Evolutionary conservation across 23 red algal species (phyloP).

Genomic region (Agarophyton chilense): DNA sequence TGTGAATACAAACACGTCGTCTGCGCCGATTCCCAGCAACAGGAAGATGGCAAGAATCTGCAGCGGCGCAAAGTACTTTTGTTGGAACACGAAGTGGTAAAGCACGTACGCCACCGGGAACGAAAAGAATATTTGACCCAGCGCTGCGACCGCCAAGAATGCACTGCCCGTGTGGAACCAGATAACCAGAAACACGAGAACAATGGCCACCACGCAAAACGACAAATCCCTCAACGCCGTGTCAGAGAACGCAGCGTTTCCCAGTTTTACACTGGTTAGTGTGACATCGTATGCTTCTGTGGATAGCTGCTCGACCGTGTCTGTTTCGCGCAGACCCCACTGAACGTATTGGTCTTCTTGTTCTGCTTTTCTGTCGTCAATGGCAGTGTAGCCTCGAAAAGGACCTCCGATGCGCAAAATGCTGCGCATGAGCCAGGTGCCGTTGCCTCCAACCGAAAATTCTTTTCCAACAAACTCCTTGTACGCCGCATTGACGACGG

Average conservation of each 20-base stretch:
- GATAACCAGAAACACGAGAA: slow-evolving; percentile 66
- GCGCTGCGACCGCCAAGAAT: slow-evolving; percentile 52
- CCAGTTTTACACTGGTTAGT: not conserved
- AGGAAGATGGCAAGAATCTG: slow-evolving; percentile 80
- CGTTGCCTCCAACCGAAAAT: not conserved
- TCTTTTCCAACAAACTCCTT: slow-evolving; percentile 21
- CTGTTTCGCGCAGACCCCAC: not conserved
- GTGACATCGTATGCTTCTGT: not conserved
- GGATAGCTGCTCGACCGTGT: not conserved
- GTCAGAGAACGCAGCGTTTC: slow-evolving; percentile 10
- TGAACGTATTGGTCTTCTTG: slow-evolving; percentile 21
- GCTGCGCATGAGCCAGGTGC: slow-evolving; percentile 25
- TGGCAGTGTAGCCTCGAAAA: not conserved
- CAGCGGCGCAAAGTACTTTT: slow-evolving; percentile 60
- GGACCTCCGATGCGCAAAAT: slow-evolving; percentile 29
- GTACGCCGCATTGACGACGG: not conserved
- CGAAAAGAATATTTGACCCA: slow-evolving; percentile 74
- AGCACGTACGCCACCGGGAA: slow-evolving; percentile 69
- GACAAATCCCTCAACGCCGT: slow-evolving; percentile 33
- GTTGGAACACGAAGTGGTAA: slow-evolving; percentile 71
- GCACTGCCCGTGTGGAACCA: slow-evolving; percentile 59
- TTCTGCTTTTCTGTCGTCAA: not conserved
- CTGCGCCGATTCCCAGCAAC: slow-evolving; percentile 73
- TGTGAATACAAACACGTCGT: slow-evolving; percentile 84
- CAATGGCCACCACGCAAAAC: slow-evolving; percentile 62